Percentiles rank a stretch among this genome's conserved stretches.
Evolutionary conservation across 192 early-diverging fungal genomes (phyloP).

Genomic region (Gaertneriomyces semiglobifer): DNA sequence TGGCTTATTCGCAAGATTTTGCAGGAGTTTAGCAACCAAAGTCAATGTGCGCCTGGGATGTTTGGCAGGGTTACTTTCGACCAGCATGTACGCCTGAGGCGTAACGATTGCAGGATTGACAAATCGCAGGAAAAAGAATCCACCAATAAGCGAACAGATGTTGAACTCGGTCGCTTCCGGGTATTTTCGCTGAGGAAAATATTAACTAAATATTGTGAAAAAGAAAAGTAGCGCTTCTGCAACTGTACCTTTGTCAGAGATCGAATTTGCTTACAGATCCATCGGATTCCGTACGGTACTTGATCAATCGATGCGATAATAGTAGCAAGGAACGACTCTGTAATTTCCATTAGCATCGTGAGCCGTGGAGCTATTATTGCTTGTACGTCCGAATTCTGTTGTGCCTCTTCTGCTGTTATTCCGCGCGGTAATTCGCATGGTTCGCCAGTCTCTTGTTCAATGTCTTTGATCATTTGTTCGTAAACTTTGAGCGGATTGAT

Average conservation of each 20-base stretch:
- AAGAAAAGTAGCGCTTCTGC: not conserved
- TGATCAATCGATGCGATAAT: slow-evolving; percentile 78
- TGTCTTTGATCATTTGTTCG: slow-evolving; percentile 76
- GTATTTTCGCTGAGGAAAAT: slow-evolving; percentile 64
- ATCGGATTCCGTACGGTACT: slow-evolving; percentile 93
- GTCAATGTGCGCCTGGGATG: slow-evolving; percentile 85
- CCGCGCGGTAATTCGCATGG: slow-evolving; percentile 67
- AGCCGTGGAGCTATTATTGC: slow-evolving; percentile 79
- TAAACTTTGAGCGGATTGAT: slow-evolving; percentile 93
- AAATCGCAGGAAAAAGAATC: slow-evolving; percentile 95
- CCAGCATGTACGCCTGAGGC: slow-evolving; percentile 90
- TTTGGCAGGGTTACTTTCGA: slow-evolving; percentile 74
- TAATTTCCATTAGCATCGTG: slow-evolving; percentile 79
- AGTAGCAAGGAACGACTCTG: slow-evolving; percentile 78
- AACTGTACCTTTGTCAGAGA: slow-evolving; percentile 69
- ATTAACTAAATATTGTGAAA: slow-evolving; percentile 15
- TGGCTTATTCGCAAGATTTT: slow-evolving; percentile 93
- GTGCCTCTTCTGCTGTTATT: slow-evolving; percentile 78
- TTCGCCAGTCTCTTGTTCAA: slow-evolving; percentile 64
- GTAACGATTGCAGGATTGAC: slow-evolving; percentile 98
- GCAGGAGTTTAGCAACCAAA: slow-evolving; percentile 90
- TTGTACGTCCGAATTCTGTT: slow-evolving; percentile 76
- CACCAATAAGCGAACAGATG: slow-evolving; percentile 92
- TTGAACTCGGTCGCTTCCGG: slow-evolving; percentile 84
- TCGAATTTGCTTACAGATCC: slow-evolving; percentile 98